Evolutionary conservation across 1,284 basidiomycete species (phyloP).

Genomic region (Irpex sp.): DNA sequence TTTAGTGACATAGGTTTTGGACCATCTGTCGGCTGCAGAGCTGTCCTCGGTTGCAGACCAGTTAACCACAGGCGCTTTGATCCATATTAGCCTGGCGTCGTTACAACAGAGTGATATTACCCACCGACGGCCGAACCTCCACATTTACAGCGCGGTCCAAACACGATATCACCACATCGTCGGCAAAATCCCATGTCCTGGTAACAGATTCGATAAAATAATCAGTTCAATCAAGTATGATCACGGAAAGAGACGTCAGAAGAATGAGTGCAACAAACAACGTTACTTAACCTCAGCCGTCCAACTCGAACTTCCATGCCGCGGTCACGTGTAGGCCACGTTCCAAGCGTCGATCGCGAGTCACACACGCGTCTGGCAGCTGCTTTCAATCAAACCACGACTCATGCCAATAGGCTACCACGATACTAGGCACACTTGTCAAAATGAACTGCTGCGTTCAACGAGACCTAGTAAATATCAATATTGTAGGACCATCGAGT

Average conservation of each 20-base stretch:
- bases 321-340: slow-evolving; percentile 11
- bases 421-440: too few relatives aligned
- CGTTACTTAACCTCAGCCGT: background rate
- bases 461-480: too few relatives aligned
- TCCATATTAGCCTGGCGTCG: slow-evolving; percentile 6
- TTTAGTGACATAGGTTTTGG: slow-evolving; percentile 65
- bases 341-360: background rate
- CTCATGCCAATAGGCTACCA: background rate
- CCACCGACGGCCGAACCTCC: slow-evolving; percentile 72
- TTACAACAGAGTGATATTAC: slow-evolving; percentile 11
- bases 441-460: too few relatives aligned
- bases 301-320: slow-evolving; percentile 8
- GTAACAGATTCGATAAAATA: background rate
- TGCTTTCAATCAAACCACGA: background rate
- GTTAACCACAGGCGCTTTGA: slow-evolving; percentile 60
- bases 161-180: slow-evolving; percentile 76
- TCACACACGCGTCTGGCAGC: background rate
- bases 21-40: slow-evolving; percentile 63
- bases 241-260: too few relatives aligned
- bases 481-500: too few relatives aligned
- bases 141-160: slow-evolving; percentile 66
- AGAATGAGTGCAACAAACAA: background rate
- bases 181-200: slow-evolving; percentile 71
- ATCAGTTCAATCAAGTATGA: too few relatives aligned
- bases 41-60: slow-evolving; percentile 51